phyloP scores from a whole-genome alignment of 2,329 filamentous ascomycete genomes.

The Neopestalotiopsis rosae region DNA sequence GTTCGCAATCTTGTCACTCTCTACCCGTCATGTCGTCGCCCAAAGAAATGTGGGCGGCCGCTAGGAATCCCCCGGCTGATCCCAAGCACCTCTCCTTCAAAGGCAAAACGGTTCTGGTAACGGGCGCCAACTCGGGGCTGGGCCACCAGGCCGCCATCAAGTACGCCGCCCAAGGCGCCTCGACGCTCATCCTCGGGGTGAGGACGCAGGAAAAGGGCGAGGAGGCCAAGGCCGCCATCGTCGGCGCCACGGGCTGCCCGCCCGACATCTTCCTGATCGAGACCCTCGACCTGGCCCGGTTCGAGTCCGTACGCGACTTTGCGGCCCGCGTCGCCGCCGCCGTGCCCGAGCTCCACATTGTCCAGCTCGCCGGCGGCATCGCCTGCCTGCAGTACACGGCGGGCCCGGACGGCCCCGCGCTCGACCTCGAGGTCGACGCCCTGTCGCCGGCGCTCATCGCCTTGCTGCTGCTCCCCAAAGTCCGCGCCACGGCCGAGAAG shows the following conservation, averaged over 20 bases:
- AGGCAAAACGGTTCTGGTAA: constrained; percentile 46
- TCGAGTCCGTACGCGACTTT: constrained; percentile 49
- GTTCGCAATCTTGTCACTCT: no score
- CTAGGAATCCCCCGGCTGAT: constrained; percentile 38
- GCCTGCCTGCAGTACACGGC: constrained; percentile 41
- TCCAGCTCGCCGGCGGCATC: constrained; percentile 33
- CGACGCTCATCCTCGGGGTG: constrained; percentile 50
- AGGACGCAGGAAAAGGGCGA: constrained; percentile 48
- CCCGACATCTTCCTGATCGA: constrained; percentile 46
- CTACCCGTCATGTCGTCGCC: neutral
- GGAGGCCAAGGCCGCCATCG: constrained; percentile 43
- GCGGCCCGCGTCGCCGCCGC: constrained; percentile 40
- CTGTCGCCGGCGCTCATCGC: constrained; percentile 61
- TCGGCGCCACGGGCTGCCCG: constrained; percentile 34
- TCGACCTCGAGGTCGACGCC: constrained; percentile 61
- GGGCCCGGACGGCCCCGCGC: constrained; percentile 51
- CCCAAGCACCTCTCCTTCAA: constrained; percentile 40
- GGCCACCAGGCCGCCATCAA: constrained; percentile 56
- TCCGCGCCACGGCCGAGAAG: constrained; percentile 40
- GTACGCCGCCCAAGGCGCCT: constrained; percentile 46
- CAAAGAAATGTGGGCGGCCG: neutral
- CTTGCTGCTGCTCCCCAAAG: constrained; percentile 54
- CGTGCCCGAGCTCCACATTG: constrained; percentile 47
- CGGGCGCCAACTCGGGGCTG: constrained; percentile 55
- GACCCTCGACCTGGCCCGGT: constrained; percentile 51